Base-by-base conservation (phyloP, 2,329 filamentous ascomycete genomes). In the Onygenales sp. region DNA sequence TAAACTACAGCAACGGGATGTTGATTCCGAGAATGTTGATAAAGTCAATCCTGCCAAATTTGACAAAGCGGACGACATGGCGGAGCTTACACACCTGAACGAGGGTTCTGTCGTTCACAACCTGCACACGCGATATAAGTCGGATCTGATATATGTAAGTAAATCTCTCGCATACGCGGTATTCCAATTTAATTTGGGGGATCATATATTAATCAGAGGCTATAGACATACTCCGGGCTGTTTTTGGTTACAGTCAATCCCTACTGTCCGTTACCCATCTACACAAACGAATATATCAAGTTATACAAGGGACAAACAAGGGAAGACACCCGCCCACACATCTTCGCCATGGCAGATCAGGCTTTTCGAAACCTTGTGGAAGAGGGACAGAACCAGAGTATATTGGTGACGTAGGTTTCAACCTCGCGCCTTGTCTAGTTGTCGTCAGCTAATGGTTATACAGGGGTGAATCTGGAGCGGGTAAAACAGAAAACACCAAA, bases 41-140 rank as follows among this genome's bases (percentile, higher is more conserved):
- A 97, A 96, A 73, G 94, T 98, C 75, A 98, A 98, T 72, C 93
- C 93, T 46, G 92, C 92, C 65, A 98, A 98, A 49, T 98, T 98
- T 74, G 93, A 98, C 80, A 98, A 96, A 73, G 92, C 92, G 59
- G 90, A 94, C 74, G 94, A 98, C 71, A 98, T 98, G 93, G 93
- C 94, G 27, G 93, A 98, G 70, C 80, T 98, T 65, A 98, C 93
- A 5, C 93, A 98, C 71, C 77, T 98, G 59, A 98, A 98, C 72
- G 93, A 98, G 73, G 88, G 92, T 21, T 97, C 93, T 0, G 93
- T 98, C 50, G 91, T 98, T 50, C 91, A 98, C 74, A 98, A 98
- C 67, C 80, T 98, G 54, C 87, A 95, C 61, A 92, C 89, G 78
- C 80, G 93, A 71, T 98, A 98, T 68, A 89, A 96, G 69, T 82